Conservation (phyloP, 202 grass and related monocot species). For the Bolboschoenoplectus hybrid region DNA sequence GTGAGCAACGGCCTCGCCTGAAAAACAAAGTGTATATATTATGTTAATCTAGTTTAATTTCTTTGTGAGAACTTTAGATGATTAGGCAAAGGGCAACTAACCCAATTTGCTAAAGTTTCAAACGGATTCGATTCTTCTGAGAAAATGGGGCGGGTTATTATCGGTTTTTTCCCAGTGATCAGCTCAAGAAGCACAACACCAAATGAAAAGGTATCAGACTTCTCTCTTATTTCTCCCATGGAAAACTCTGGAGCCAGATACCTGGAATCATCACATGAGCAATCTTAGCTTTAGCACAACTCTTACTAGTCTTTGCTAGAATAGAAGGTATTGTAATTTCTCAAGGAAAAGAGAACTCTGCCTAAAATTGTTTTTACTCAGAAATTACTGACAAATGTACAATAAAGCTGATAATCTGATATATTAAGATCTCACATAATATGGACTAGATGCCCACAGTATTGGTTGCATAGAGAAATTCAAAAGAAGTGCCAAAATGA, state of each 20-base stretch:
- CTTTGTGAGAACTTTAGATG: background rate
- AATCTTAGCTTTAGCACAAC: background rate
- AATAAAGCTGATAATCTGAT: slow-evolving; percentile 33
- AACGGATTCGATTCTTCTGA: slow-evolving; percentile 44
- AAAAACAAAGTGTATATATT: slow-evolving; percentile 7
- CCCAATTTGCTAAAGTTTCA: slow-evolving; percentile 92
- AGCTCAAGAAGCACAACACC: slow-evolving; percentile 98
- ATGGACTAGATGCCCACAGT: background rate
- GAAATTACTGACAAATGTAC: slow-evolving; percentile 23
- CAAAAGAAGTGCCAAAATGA: background rate
- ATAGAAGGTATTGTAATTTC: background rate
- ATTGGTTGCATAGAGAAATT: background rate
- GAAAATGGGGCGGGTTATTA: slow-evolving; percentile 53
- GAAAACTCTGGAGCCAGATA: slow-evolving; percentile 87
- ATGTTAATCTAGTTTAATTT: background rate
- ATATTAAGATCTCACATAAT: background rate
- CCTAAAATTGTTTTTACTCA: background rate
- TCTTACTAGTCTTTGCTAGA: background rate
- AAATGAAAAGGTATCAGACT: slow-evolving; percentile 93
- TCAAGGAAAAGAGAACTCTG: background rate
- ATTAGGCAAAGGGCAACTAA: slow-evolving; percentile 43
- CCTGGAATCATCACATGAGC: slow-evolving; percentile 36
- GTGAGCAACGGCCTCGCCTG: slow-evolving; percentile 87
- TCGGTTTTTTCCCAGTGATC: slow-evolving; percentile 84
- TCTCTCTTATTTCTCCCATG: slow-evolving; percentile 83